Evolutionary conservation across 305 asterid genomes (phyloP).

Genomic region (Striga hermonthica): DNA sequence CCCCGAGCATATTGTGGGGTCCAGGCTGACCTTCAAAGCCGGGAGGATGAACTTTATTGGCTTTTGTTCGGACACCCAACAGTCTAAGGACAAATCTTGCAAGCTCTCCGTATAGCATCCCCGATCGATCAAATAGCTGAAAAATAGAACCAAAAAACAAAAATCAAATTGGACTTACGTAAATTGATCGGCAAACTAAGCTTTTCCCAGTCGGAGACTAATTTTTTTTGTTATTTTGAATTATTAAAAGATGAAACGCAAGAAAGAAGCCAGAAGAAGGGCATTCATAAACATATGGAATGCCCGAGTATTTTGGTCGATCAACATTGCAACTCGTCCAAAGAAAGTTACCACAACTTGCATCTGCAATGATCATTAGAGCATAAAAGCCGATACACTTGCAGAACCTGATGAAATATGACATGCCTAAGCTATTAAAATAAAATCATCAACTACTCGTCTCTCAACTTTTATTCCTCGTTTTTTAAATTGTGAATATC

Average conservation of each 20-base stretch:
- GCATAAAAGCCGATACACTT: neutral
- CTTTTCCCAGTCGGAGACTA: too few relatives aligned
- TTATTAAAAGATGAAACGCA: neutral
- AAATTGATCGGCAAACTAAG: too few relatives aligned
- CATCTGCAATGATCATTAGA: constrained; percentile 56
- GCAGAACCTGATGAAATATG: constrained; percentile 3
- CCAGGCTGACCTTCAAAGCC: constrained; percentile 61
- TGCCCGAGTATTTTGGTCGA: constrained; percentile 98
- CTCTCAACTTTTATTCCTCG: too few relatives aligned
- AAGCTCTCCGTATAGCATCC: constrained; percentile 88
- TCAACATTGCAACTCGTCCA: constrained; percentile 79
- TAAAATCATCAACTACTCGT: too few relatives aligned
- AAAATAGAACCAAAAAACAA: too few relatives aligned
- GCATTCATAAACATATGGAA: constrained; percentile 94
- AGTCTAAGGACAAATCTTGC: constrained; percentile 92
- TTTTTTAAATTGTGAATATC: too few relatives aligned
- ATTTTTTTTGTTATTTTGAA: too few relatives aligned
- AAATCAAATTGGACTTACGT: too few relatives aligned
- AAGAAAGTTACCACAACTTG: constrained; percentile 88
- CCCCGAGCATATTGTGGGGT: constrained; percentile 51
- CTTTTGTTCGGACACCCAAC: constrained; percentile 67
- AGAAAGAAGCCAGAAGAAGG: constrained; percentile 46
- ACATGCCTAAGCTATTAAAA: neutral
- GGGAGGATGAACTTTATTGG: constrained; percentile 57
- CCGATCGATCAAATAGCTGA: constrained; percentile 94